Conservation (phyloP, 768 basidiomycete genomes). For the Podaxis carcinomalis region DNA sequence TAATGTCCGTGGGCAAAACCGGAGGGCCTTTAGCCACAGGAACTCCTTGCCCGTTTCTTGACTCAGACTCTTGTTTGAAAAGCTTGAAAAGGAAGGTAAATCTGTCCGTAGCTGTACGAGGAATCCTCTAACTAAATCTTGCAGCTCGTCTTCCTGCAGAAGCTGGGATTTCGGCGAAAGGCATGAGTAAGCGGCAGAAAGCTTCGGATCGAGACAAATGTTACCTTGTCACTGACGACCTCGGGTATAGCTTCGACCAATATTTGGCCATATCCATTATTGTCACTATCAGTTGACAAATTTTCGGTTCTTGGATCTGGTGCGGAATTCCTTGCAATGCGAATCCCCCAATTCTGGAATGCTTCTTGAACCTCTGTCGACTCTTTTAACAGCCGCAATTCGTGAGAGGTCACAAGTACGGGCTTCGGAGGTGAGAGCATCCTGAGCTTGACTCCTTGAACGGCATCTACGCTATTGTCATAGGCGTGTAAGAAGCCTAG, state of each 20-base stretch:
- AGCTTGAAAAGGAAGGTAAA: constrained; percentile 27
- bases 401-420: constrained; percentile 63
- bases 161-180: constrained; percentile 37
- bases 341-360: constrained; percentile 70
- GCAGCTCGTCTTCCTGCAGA: constrained; percentile 65
- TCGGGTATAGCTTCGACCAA: constrained; percentile 60
- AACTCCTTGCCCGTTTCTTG: constrained; percentile 22
- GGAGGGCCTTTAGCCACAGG: constrained; percentile 67
- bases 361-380: constrained; percentile 37
- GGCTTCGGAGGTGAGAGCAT: constrained; percentile 50
- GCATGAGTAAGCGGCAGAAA: constrained; percentile 14
- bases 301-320: constrained; percentile 19
- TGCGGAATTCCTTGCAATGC: constrained; percentile 36
- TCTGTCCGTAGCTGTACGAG: constrained; percentile 54
- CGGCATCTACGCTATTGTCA: constrained; percentile 21
- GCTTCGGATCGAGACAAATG: constrained; percentile 24
- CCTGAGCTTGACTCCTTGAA: constrained; percentile 31
- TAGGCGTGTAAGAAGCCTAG: constrained; percentile 53
- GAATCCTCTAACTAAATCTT: constrained; percentile 69
- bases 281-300: constrained; percentile 22
- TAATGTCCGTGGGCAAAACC: constrained; percentile 80
- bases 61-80: constrained; percentile 20
- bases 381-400: constrained; percentile 46
- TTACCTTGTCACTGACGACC: constrained; percentile 70
- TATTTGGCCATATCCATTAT: constrained; percentile 58